Evolutionary conservation across 2,329 filamentous ascomycete genomes (phyloP).

Genomic region (Corinectria fuckeliana): DNA sequence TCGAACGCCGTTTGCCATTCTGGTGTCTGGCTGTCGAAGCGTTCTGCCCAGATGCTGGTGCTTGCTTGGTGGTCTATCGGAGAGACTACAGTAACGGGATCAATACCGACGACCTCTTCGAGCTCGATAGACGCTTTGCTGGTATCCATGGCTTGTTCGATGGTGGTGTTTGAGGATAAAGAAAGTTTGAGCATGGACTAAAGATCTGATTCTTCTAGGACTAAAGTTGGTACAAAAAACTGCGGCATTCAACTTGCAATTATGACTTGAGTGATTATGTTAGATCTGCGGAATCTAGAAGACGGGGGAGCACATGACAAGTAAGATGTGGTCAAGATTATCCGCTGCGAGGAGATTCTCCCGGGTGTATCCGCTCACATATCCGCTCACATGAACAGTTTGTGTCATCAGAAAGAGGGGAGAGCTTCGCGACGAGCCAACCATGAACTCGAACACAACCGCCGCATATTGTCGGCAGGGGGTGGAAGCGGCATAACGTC

Average conservation of each 20-base stretch:
- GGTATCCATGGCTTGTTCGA: slow-evolving; percentile 10
- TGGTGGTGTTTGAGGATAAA: background rate
- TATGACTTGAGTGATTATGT: background rate
- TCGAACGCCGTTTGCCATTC: slow-evolving; percentile 32
- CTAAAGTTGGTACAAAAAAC: background rate
- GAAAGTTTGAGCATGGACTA: no score
- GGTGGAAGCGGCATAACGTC: background rate
- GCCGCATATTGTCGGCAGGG: background rate
- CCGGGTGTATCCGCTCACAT: no score
- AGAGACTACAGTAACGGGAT: background rate
- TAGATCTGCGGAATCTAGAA: background rate
- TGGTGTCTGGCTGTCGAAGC: slow-evolving; percentile 21
- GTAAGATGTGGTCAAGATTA: background rate
- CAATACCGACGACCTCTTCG: slow-evolving; percentile 17
- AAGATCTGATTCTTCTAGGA: background rate
- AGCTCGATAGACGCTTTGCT: slow-evolving; percentile 22
- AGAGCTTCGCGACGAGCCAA: background rate
- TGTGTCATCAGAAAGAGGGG: background rate
- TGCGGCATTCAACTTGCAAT: background rate
- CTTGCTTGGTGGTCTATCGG: slow-evolving; percentile 1
- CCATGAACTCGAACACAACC: background rate
- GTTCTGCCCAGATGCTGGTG: slow-evolving; percentile 11
- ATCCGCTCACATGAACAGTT: background rate
- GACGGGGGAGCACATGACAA: background rate
- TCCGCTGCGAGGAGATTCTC: background rate